Evolutionary conservation across 2,329 filamentous ascomycete genomes (phyloP).

Genomic region (Nakataea oryzae): DNA sequence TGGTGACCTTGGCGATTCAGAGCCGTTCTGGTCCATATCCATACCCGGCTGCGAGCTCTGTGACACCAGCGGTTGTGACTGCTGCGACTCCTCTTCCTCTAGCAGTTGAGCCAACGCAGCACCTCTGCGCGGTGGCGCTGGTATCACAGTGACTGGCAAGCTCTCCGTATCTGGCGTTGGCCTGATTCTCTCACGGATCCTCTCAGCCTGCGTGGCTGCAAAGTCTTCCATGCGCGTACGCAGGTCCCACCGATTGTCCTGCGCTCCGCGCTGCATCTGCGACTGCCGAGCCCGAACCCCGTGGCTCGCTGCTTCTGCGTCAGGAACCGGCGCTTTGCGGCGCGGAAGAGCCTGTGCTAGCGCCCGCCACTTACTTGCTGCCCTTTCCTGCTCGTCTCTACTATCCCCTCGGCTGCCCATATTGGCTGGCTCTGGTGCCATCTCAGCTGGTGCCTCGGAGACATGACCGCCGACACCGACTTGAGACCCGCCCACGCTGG

Average conservation of each 20-base stretch:
- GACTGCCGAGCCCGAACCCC: neutral
- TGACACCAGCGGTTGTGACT: neutral
- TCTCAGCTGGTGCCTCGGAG: neutral
- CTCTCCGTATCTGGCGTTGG: constrained; percentile 43
- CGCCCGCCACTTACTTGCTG: constrained; percentile 16
- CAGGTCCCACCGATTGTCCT: constrained; percentile 39
- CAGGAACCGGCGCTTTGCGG: constrained; percentile 7
- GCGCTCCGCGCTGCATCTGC: constrained; percentile 4
- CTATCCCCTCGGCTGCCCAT: neutral
- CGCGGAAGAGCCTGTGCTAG: constrained; percentile 20
- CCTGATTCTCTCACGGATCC: constrained; percentile 43
- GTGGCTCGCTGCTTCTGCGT: constrained; percentile 4
- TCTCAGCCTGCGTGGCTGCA: constrained; percentile 49
- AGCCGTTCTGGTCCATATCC: neutral
- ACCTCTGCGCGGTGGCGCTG: constrained; percentile 48
- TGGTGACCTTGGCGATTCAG: neutral
- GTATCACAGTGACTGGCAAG: constrained; percentile 49
- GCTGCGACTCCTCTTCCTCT: constrained; percentile 35
- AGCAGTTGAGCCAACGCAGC: constrained; percentile 44
- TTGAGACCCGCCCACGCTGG: neutral
- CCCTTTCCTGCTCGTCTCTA: constrained; percentile 1
- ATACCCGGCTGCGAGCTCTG: neutral
- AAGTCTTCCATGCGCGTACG: constrained; percentile 49
- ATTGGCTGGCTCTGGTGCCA: constrained; percentile 4
- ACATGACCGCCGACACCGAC: neutral